These are phyloP conservation scores for Neofusicoccum kwambonambiense DNA, from an alignment of 2,329 filamentous ascomycete species.

Conservation along the genomic window DNA sequence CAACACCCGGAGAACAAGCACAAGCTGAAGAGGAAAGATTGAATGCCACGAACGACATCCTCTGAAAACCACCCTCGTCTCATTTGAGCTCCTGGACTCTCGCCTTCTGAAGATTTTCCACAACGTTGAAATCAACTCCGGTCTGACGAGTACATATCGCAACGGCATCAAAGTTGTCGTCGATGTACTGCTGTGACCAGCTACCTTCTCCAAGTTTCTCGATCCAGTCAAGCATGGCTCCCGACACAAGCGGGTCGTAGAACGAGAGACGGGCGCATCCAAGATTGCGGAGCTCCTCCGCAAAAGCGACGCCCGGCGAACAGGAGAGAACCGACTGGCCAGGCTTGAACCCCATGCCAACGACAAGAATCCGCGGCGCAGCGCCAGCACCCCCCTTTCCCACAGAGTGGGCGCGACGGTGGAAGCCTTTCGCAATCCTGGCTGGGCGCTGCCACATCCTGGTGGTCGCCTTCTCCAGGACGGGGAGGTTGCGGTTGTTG, in stretches of 20 bases:
- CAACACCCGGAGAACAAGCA: neutral
- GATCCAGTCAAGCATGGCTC: conserved; percentile 44
- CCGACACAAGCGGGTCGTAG: conserved; percentile 46
- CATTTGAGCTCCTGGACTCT: conserved; percentile 31
- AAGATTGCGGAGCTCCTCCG: conserved; percentile 34
- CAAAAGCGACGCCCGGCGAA: conserved; percentile 48
- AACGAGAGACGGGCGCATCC: conserved; percentile 45
- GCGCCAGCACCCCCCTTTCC: neutral
- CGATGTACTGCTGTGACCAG: conserved; percentile 41
- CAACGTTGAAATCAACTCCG: conserved; percentile 42
- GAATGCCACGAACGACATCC: neutral
- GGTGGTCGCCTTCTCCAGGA: conserved; percentile 47
- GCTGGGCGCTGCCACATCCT: conserved; percentile 44
- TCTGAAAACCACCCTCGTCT: neutral
- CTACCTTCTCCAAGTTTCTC: conserved; percentile 38
- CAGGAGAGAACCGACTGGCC: conserved; percentile 51
- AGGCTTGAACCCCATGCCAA: conserved; percentile 52
- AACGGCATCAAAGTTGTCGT: conserved; percentile 44
- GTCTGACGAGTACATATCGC: conserved; percentile 46
- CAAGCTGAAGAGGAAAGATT: neutral
- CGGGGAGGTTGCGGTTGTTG: conserved; percentile 43
- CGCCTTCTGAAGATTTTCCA: conserved; percentile 35
- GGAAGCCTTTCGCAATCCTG: conserved; percentile 24
- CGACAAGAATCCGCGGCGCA: conserved; percentile 50
- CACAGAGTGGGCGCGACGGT: neutral